Percentiles rank a stretch among this genome's conserved stretches.
Evolutionary conservation across 345 rosid genomes (phyloP).

Genomic region (Erysimum cheiranthoides): DNA sequence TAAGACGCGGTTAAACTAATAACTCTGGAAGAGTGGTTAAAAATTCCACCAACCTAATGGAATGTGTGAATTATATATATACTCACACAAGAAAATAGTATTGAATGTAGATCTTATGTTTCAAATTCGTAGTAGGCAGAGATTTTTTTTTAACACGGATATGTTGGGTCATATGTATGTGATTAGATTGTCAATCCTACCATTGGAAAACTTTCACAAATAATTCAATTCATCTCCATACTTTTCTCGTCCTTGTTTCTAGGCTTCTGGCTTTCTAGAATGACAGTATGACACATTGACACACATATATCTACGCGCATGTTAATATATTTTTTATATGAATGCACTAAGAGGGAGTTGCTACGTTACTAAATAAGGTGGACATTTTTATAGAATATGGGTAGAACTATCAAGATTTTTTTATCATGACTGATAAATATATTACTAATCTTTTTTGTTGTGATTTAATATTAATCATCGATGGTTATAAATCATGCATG

Average conservation of each 20-base stretch:
- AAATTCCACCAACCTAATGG: constrained; percentile 43
- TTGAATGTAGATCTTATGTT: neutral
- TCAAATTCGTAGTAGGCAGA: constrained; percentile 27
- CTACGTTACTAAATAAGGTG: neutral
- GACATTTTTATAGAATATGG: neutral
- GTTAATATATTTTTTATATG: neutral
- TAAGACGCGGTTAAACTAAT: constrained; percentile 35
- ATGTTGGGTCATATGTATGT: constrained; percentile 21
- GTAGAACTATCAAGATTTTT: neutral
- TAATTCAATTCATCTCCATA: neutral
- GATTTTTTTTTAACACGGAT: neutral
- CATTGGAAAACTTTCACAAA: constrained; percentile 30
- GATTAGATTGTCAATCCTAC: constrained; percentile 44
- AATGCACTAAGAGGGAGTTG: neutral
- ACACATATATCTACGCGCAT: neutral
- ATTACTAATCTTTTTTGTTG: neutral
- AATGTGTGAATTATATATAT: constrained; percentile 29
- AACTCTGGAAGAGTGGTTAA: constrained; percentile 45
- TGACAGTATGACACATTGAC: too few species aligned
- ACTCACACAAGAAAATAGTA: constrained; percentile 2
- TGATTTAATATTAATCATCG: neutral
- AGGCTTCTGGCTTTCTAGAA: constrained; percentile 43
- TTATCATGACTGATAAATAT: neutral
- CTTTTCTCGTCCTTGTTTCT: constrained; percentile 34
- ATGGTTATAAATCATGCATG: constrained; percentile 31